Percentiles rank a stretch among this genome's conserved stretches.
phyloP scores from a whole-genome alignment of 2,329 filamentous ascomycete genomes.

The Fusarium succisae region DNA sequence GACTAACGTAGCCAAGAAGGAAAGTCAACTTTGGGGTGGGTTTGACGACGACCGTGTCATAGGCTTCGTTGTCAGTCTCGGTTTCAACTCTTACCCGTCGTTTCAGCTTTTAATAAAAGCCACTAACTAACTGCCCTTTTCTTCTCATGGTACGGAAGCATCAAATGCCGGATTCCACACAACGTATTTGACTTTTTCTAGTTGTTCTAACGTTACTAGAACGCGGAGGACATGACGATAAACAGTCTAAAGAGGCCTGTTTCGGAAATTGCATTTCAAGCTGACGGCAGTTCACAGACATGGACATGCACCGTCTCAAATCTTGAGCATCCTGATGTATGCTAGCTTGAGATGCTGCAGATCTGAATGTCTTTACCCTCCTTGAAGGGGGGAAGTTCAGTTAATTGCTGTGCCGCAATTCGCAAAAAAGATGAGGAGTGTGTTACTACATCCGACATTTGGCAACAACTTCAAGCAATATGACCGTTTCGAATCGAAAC shows the following conservation, averaged over 20 bases:
- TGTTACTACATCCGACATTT: neutral
- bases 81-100: conserved; percentile 9
- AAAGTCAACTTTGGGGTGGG: neutral
- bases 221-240: neutral
- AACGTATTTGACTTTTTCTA: neutral
- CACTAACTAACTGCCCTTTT: neutral
- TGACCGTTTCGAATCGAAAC: conserved; percentile 9
- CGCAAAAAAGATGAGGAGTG: neutral
- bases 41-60: conserved; percentile 12
- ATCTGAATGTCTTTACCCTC: conserved; percentile 1
- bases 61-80: conserved; percentile 7
- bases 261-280: neutral
- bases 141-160: neutral
- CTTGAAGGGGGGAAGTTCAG: neutral
- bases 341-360: neutral
- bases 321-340: neutral
- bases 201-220: neutral
- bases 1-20: conserved; percentile 7
- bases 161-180: neutral
- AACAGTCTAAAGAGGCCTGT: neutral
- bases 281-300: neutral
- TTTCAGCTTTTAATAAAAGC: conserved; percentile 14
- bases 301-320: neutral
- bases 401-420: conserved; percentile 15
- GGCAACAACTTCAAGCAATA: neutral